Base-by-base conservation (phyloP, 202 grass and related monocot genomes). In the Schoenoplectus triqueter region DNA sequence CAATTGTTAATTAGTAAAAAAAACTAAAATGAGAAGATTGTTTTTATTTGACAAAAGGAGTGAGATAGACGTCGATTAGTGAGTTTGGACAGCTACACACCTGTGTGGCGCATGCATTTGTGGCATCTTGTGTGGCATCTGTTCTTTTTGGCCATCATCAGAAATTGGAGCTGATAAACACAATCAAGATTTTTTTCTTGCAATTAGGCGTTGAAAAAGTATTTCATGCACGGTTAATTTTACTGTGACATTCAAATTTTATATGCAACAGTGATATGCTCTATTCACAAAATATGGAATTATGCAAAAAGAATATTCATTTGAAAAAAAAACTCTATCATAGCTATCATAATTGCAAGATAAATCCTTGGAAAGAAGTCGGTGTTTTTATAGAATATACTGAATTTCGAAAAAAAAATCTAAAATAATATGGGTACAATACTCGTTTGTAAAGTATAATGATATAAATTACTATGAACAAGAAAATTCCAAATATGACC, bases 401-500 rank as follows among this genome's bases (percentile, higher is more conserved):
- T 22, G 62, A 61, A 1, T 14, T 5, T 61, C 14, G 15, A 61
- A 61, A 61, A 61, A 61, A 17, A n/a, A 61, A 57, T 57, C n/a
- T 47, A 62, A 5, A 62, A 6, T 6, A 62, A 17, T 6, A 6
- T 15, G 22, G 42, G 66, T 68, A 68, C 41, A 44, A 44, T 68
- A 14, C 22, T 40, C 11, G 14, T 50, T 19, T 72, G n/a, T 15
- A 49, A 20, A 41, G 47, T 50, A 31, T 31, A 31, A 31, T 31
- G 31, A 31, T 50, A 73, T 73, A 50, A 73, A 73, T 73, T n/a
- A 18, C 59, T 6, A 73, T 73, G 40, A 73, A 73, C 69, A 73
- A 73, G 46, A 73, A 50, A 73, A 50, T 19, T 48, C 15, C 15
- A 73, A 73, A 20, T 45, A 50, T 9, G 46, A 4, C n/a, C 45